phyloP scores from a whole-genome alignment of 2,329 filamentous ascomycete genomes.

The Penicillium sp. region DNA sequence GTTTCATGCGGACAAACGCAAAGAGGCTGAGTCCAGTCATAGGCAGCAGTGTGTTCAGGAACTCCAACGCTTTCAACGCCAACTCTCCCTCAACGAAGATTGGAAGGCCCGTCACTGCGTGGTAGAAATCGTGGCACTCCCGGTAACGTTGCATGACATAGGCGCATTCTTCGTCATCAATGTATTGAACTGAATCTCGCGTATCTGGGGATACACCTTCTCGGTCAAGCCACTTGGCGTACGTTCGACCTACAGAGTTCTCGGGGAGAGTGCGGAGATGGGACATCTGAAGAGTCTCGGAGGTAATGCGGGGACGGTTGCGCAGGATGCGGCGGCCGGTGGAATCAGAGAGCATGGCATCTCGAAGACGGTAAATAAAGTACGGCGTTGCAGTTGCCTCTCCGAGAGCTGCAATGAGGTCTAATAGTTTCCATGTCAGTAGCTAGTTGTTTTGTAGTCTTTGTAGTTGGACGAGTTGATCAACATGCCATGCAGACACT shows the following conservation, averaged over 20 bases:
- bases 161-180: slow-evolving; percentile 91
- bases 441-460: slow-evolving; percentile 1
- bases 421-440: slow-evolving; percentile 45
- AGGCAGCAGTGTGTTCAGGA: slow-evolving; percentile 86
- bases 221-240: slow-evolving; percentile 86
- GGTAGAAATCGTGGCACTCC: slow-evolving; percentile 97
- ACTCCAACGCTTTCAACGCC: slow-evolving; percentile 97
- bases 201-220: slow-evolving; percentile 94
- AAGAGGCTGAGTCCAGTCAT: slow-evolving; percentile 90
- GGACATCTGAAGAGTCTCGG: slow-evolving; percentile 63
- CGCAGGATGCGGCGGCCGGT: slow-evolving; percentile 89
- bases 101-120: slow-evolving; percentile 86
- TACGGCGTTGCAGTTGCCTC: slow-evolving; percentile 92
- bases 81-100: slow-evolving; percentile 93
- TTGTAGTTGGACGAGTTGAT: background rate
- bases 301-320: slow-evolving; percentile 83
- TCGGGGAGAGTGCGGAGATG: slow-evolving; percentile 68
- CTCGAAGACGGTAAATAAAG: slow-evolving; percentile 87
- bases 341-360: slow-evolving; percentile 80
- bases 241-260: slow-evolving; percentile 75
- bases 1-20: slow-evolving; percentile 64
- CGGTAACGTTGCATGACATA: slow-evolving; percentile 99
- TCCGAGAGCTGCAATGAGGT: slow-evolving; percentile 90
- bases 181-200: slow-evolving; percentile 75
- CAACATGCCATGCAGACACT: background rate